A percentile compares a stretch with the other conserved stretches of the same genome.
These are phyloP conservation scores for Fusarium newnesense DNA, from an alignment of 2,329 filamentous ascomycete species.

Conservation along the genomic window DNA sequence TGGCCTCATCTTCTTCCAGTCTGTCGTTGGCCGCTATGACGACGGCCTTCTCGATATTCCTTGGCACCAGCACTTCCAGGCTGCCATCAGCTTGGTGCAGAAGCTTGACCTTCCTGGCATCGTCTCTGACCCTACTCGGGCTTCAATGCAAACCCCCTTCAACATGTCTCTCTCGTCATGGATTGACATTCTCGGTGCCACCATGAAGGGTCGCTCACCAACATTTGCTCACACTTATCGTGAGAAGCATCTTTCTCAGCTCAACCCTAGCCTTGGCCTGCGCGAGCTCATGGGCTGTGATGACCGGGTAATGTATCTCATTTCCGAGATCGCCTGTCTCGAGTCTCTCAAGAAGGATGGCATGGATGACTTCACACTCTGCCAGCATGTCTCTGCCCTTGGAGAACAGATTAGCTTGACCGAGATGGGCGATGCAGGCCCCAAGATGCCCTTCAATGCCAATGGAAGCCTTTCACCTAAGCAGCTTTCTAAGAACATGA, in stretches of 20 bases:
- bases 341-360: conserved; percentile 86
- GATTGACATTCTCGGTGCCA: conserved; percentile 97
- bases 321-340: conserved; percentile 96
- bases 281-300: conserved; percentile 97
- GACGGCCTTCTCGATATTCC: conserved; percentile 90
- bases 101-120: conserved; percentile 82
- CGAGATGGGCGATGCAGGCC: conserved; percentile 70
- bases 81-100: conserved; percentile 84
- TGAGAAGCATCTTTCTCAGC: conserved; percentile 83
- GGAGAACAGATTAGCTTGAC: conserved; percentile 87
- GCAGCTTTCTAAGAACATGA: conserved; percentile 89
- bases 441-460: conserved; percentile 70
- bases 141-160: conserved; percentile 74
- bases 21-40: conserved; percentile 85
- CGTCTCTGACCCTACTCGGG: conserved; percentile 69
- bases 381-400: conserved; percentile 88
- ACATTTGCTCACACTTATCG: conserved; percentile 95
- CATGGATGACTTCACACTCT: conserved; percentile 87
- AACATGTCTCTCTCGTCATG: conserved; percentile 94
- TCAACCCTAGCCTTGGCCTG: conserved; percentile 74
- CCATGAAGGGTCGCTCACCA: conserved; percentile 87
- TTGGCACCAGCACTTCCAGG: conserved; percentile 97
- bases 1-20: conserved; percentile 96
- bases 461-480: conserved; percentile 83
- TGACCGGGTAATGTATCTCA: conserved; percentile 96